Evolutionary conservation across 1,284 basidiomycete genomes (phyloP), one percentile per base, ranked within the genome.

Genomic region (Moesziomyces antarcticus): DNA sequence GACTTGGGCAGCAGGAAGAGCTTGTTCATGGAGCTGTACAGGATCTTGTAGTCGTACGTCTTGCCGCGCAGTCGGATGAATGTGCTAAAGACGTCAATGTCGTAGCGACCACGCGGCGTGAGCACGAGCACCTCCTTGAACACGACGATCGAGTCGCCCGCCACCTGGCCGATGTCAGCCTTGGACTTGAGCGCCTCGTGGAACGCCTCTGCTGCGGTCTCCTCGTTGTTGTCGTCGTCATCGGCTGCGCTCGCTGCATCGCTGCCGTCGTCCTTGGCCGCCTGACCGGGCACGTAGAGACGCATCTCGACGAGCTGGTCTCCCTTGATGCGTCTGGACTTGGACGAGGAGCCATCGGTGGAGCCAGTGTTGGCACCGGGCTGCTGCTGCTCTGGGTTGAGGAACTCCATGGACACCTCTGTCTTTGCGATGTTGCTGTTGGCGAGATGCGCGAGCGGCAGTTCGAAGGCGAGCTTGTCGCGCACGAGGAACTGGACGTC

Each of bases 381-480:
- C 67, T 81, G 77, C 68, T 84, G 82, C 64, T 82, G 75, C 50
- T 84, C 79, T 16, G 81, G 82, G 88, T 85, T 88, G 57, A 89
- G 87, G 82, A 99, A 98, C 84, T 99, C 97, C 42, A 99, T 90
- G 0, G 96, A 94, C 20, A 99, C 97, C 85, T 99, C 97, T 18
- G 94, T 97, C 74, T 93, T 93, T 14, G 94, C 94, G 82, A 99
- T 98, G 86, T 98, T 98, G 47, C 95, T 97, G 86, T 99, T 99
- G 78, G 93, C 92, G 50, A 99, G 93, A 73, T 91, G 87, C 37
- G 88, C 86, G 24, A 99, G 87, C 2, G 97, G 95, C 10, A 99
- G 87, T 80, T 97, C 94, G 81, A 99, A 99, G 0, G 93, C 89
- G 0, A 91, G 91, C 85, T 92, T 94, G 77, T 93, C 93, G 5